Percentiles rank a stretch among this genome's conserved stretches.
phyloP scores from a whole-genome alignment of 495 filamentous ascomycete species.

The Tuber umbilicatum region DNA sequence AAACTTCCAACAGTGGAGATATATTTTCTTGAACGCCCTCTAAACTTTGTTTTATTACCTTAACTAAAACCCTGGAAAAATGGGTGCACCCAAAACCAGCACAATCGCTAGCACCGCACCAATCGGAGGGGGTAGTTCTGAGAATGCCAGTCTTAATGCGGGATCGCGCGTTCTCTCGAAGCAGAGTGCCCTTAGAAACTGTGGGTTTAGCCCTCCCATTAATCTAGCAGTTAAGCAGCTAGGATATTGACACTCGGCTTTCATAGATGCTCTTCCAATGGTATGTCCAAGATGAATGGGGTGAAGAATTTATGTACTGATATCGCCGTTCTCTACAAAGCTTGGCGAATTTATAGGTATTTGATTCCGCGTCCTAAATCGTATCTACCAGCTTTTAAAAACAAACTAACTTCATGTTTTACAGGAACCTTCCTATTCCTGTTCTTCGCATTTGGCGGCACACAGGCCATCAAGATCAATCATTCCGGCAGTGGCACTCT shows the following conservation, averaged over 20 bases:
- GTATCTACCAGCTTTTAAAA: constrained; percentile 37
- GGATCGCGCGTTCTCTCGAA: not conserved
- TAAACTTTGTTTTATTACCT: not conserved
- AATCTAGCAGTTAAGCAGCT: not conserved
- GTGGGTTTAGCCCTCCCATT: not conserved
- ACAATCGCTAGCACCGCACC: not conserved
- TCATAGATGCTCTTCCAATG: constrained; percentile 20
- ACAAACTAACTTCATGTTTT: constrained; percentile 5
- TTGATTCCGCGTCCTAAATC: not conserved
- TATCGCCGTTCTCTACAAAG: not conserved
- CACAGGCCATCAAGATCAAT: constrained; percentile 60
- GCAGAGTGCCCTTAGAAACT: not conserved
- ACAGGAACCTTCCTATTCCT: constrained; percentile 74
- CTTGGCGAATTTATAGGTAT: constrained; percentile 1
- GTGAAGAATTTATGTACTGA: constrained; percentile 38
- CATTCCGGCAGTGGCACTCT: constrained; percentile 39
- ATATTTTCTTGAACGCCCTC: not conserved
- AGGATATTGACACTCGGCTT: not conserved
- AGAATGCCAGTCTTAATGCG: not conserved
- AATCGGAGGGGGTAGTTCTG: not conserved
- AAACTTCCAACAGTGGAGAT: not conserved
- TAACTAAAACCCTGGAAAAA: not conserved
- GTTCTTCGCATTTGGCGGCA: constrained; percentile 72
- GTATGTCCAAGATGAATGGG: constrained; percentile 5
- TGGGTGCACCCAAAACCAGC: not conserved